A percentile compares a stretch with the other conserved stretches of the same genome.
These are phyloP conservation scores for Lagerstroemia speciosa DNA, from an alignment of 345 rosid genomes.

Conservation along the genomic window DNA sequence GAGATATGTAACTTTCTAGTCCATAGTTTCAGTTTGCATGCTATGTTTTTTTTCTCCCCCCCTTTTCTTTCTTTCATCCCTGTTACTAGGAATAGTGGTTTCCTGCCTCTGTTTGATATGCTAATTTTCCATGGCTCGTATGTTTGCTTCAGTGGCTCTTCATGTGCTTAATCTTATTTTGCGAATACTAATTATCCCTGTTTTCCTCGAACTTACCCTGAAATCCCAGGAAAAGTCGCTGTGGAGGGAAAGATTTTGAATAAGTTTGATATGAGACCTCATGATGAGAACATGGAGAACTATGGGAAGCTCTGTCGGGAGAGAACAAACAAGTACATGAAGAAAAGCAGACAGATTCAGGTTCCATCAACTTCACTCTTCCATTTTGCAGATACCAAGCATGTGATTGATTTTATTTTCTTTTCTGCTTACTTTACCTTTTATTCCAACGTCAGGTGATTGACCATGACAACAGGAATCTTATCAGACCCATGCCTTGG, in stretches of 20 bases:
- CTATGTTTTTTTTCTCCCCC: not conserved
- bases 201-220: not conserved
- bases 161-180: not conserved
- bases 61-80: not conserved
- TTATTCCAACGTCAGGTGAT: slow-evolving; percentile 48
- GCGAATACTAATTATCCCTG: not conserved
- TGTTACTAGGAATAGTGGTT: not conserved
- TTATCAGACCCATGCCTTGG: slow-evolving; percentile 77
- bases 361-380: slow-evolving; percentile 14
- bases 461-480: slow-evolving; percentile 61
- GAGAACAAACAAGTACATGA: slow-evolving; percentile 61
- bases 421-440: not conserved
- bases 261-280: slow-evolving; percentile 87
- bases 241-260: slow-evolving; percentile 72
- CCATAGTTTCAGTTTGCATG: not conserved
- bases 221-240: slow-evolving; percentile 14
- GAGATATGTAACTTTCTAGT: not conserved
- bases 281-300: slow-evolving; percentile 57
- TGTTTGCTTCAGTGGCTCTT: not conserved
- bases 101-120: not conserved
- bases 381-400: not conserved
- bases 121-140: not conserved
- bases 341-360: slow-evolving; percentile 71
- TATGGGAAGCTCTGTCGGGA: slow-evolving; percentile 79
- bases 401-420: not conserved